These are phyloP conservation scores for Pseudocercospora pini-densiflorae DNA, from an alignment of 2,329 filamentous ascomycete species.

Conservation along the genomic window DNA sequence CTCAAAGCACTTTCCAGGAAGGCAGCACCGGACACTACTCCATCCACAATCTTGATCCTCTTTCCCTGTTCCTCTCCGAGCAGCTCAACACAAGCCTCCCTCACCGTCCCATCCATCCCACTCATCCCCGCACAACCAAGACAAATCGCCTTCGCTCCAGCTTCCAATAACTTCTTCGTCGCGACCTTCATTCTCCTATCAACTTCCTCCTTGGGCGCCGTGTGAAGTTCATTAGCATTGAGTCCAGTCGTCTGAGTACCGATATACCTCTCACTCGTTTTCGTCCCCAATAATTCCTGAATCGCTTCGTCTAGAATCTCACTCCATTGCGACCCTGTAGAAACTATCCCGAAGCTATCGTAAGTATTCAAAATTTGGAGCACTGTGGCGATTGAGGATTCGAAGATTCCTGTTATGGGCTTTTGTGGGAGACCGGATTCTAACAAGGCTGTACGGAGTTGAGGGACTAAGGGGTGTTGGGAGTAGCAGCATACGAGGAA, in stretches of 20 bases:
- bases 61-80: constrained; percentile 60
- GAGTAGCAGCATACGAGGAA: constrained; percentile 90
- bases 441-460: constrained; percentile 34
- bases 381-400: constrained; percentile 73
- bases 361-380: constrained; percentile 58
- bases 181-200: constrained; percentile 69
- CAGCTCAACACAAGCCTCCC: constrained; percentile 17
- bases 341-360: constrained; percentile 81
- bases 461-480: constrained; percentile 73
- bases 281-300: constrained; percentile 62
- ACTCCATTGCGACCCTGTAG: constrained; percentile 85
- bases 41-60: constrained; percentile 75
- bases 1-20: constrained; percentile 60
- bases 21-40: constrained; percentile 71
- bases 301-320: constrained; percentile 71
- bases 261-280: constrained; percentile 59
- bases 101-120: constrained; percentile 64
- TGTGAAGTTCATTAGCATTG: constrained; percentile 78
- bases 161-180: constrained; percentile 65
- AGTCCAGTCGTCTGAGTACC: constrained; percentile 84
- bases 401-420: constrained; percentile 82
- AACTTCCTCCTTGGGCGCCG: constrained; percentile 67
- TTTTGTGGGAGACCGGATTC: constrained; percentile 37
- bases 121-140: constrained; percentile 93
- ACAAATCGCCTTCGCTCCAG: constrained; percentile 62